Conservation (phyloP, 768 basidiomycete genomes). For the Tulasnella sp. region DNA sequence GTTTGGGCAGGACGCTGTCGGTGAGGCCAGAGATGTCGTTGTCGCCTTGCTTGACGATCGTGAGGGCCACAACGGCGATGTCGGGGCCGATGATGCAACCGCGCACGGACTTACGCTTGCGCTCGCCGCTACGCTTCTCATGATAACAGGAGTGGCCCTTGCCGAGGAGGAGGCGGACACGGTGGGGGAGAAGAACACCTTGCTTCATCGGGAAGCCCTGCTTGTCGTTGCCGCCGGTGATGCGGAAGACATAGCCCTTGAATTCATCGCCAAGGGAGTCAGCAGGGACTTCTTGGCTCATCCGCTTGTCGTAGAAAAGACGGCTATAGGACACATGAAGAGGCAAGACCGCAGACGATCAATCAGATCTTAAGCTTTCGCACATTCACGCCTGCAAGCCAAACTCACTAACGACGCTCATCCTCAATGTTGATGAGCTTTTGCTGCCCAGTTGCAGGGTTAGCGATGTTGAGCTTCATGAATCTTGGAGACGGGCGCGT, state of each 20-base stretch:
- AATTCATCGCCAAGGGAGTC: constrained; percentile 91
- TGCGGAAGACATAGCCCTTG: constrained; percentile 92
- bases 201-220: constrained; percentile 99
- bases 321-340: constrained; percentile 42
- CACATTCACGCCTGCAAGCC: background rate
- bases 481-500: constrained; percentile 26
- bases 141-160: constrained; percentile 99
- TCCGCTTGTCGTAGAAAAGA: constrained; percentile 94
- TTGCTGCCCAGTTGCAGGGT: constrained; percentile 96
- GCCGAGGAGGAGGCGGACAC: constrained; percentile 85
- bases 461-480: constrained; percentile 98
- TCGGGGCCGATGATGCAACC: constrained; percentile 97
- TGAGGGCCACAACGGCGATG: constrained; percentile 85
- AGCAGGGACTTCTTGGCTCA: constrained; percentile 85
- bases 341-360: background rate
- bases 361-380: background rate
- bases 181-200: constrained; percentile 89
- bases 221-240: constrained; percentile 98
- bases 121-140: constrained; percentile 80
- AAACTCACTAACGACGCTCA: constrained; percentile 66
- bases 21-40: constrained; percentile 82
- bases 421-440: constrained; percentile 92
- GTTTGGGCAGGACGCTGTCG: constrained; percentile 84
- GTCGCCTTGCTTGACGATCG: constrained; percentile 96
- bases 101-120: constrained; percentile 97